These are phyloP conservation scores for Xanthoconium stramineum DNA, from an alignment of 768 basidiomycete genomes.

Conservation along the genomic window DNA sequence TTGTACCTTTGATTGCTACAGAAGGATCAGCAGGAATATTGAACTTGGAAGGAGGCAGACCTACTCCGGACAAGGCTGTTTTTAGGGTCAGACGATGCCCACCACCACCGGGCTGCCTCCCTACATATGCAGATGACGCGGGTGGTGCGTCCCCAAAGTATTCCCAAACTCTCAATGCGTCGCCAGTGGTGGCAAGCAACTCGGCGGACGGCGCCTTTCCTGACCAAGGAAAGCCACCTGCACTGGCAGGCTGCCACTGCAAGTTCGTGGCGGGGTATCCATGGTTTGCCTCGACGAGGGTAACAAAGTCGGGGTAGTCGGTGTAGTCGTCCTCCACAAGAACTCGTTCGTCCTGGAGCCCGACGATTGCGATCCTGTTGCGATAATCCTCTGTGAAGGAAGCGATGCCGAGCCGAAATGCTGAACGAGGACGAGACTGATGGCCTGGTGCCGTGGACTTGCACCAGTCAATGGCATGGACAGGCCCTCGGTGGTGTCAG, in stretches of 20 bases:
- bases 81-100: constrained; percentile 70
- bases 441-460: constrained; percentile 75
- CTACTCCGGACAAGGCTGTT: constrained; percentile 77
- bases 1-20: constrained; percentile 86
- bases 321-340: constrained; percentile 81
- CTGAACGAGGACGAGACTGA: constrained; percentile 66
- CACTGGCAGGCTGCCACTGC: constrained; percentile 85
- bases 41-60: constrained; percentile 27
- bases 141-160: constrained; percentile 66
- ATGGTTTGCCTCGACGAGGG: constrained; percentile 78
- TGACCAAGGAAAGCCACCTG: constrained; percentile 62
- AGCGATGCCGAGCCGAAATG: constrained; percentile 81
- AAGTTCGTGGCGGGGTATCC: constrained; percentile 92
- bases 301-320: constrained; percentile 83
- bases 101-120: constrained; percentile 52
- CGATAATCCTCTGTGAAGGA: constrained; percentile 84
- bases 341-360: constrained; percentile 82
- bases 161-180: constrained; percentile 91
- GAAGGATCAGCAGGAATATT: constrained; percentile 11
- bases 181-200: constrained; percentile 89
- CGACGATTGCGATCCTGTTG: constrained; percentile 77
- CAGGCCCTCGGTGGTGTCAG: constrained; percentile 60
- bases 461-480: constrained; percentile 86
- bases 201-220: constrained; percentile 69
- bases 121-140: constrained; percentile 63